A percentile compares a stretch with the other conserved stretches of the same genome.
phyloP scores from a whole-genome alignment of 2,329 filamentous ascomycete species.

The Nemania sp. region DNA sequence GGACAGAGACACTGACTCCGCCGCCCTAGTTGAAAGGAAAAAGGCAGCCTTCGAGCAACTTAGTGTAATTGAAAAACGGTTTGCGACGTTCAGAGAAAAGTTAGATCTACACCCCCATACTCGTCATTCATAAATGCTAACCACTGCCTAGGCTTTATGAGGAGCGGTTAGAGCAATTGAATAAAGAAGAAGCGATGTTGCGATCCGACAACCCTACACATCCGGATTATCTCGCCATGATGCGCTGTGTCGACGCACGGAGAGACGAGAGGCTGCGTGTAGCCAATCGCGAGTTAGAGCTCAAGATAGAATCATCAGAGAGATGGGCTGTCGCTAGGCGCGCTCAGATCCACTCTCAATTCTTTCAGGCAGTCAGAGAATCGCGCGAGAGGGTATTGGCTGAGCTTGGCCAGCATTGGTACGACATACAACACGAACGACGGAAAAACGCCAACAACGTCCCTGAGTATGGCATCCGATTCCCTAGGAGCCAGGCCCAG shows the following conservation, averaged over 20 bases:
- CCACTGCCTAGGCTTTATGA: slow-evolving; percentile 77
- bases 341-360: slow-evolving; percentile 89
- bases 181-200: slow-evolving; percentile 74
- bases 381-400: slow-evolving; percentile 84
- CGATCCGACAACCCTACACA: slow-evolving; percentile 76
- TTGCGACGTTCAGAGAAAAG: slow-evolving; percentile 85
- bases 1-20: slow-evolving; percentile 48
- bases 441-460: slow-evolving; percentile 82
- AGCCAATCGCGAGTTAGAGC: slow-evolving; percentile 78
- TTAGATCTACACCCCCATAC: slow-evolving; percentile 53
- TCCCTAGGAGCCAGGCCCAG: slow-evolving; percentile 80
- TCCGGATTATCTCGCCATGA: slow-evolving; percentile 90
- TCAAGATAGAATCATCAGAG: slow-evolving; percentile 79
- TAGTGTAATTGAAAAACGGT: slow-evolving; percentile 85
- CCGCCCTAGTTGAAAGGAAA: slow-evolving; percentile 76
- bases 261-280: slow-evolving; percentile 82
- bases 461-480: slow-evolving; percentile 84
- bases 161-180: slow-evolving; percentile 85
- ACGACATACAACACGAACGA: slow-evolving; percentile 90
- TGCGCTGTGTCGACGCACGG: slow-evolving; percentile 85
- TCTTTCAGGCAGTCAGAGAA: slow-evolving; percentile 87
- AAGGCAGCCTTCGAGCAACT: slow-evolving; percentile 84
- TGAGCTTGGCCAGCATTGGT: slow-evolving; percentile 87
- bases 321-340: slow-evolving; percentile 83
- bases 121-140: slow-evolving; percentile 39